phyloP scores from a whole-genome alignment of 306 rosid species.

The Myrica gale region DNA sequence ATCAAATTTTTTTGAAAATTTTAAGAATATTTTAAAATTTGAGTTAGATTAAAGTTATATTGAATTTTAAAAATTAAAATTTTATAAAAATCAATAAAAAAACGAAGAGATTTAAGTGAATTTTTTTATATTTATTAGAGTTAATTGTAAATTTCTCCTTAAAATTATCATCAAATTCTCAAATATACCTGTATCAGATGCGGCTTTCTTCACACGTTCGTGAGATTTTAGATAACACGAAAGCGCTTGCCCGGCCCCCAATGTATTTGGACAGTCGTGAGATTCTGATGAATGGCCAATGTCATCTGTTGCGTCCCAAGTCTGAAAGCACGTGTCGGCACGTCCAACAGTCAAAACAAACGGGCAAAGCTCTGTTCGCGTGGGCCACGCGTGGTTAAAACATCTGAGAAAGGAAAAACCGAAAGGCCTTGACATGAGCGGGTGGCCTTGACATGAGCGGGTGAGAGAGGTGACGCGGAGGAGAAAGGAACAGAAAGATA shows the following conservation, averaged over 20 bases:
- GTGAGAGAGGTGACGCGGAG: background rate
- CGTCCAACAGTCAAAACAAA: background rate
- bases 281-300: background rate
- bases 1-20: too few species aligned
- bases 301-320: background rate
- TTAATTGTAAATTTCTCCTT: too few species aligned
- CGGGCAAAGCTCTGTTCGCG: background rate
- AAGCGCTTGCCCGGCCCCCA: too few species aligned
- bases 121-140: too few species aligned
- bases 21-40: too few species aligned
- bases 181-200: background rate
- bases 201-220: too few species aligned
- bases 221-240: too few species aligned
- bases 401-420: background rate
- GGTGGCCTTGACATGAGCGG: background rate
- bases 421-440: background rate
- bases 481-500: slow-evolving; percentile 26
- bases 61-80: too few species aligned
- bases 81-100: too few species aligned
- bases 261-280: background rate
- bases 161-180: too few species aligned
- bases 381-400: slow-evolving; percentile 39
- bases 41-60: too few species aligned
- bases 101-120: too few species aligned
- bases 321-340: slow-evolving; percentile 30